These are phyloP conservation scores for Ceratocystis colombiana DNA, from an alignment of 2,329 filamentous ascomycete species.

Conservation along the genomic window DNA sequence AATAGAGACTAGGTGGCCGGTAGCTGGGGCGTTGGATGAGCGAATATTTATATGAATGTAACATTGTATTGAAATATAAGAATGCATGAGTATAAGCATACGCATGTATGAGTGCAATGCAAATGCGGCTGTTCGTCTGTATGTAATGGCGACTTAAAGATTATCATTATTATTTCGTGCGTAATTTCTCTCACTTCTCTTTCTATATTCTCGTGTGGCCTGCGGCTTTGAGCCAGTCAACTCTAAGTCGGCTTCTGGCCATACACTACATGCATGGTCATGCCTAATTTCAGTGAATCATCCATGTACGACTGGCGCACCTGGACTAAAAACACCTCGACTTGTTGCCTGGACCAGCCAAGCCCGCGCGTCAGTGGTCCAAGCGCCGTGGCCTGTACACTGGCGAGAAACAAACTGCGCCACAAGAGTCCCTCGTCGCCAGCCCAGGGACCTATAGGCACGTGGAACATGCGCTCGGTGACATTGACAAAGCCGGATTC, in stretches of 20 bases:
- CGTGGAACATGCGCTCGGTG: conserved; percentile 40
- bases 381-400: conserved; percentile 43
- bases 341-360: conserved; percentile 40
- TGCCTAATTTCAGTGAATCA: conserved; percentile 40
- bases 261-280: conserved; percentile 47
- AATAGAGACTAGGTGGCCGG: too few species aligned
- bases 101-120: background rate
- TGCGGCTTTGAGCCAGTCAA: background rate
- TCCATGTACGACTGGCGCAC: conserved; percentile 42
- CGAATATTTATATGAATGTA: too few species aligned
- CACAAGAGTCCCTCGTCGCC: conserved; percentile 45
- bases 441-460: conserved; percentile 47
- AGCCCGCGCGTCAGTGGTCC: conserved; percentile 43
- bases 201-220: background rate
- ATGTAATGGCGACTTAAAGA: conserved; percentile 1
- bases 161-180: conserved; percentile 11
- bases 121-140: background rate
- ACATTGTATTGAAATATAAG: background rate
- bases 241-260: conserved; percentile 40
- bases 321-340: conserved; percentile 41
- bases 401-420: conserved; percentile 42
- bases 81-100: background rate
- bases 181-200: background rate
- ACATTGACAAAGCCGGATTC: conserved; percentile 45
- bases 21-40: too few species aligned